Evolutionary conservation across 331 rosid species (phyloP).

Genomic region (Spiraea crenata): DNA sequence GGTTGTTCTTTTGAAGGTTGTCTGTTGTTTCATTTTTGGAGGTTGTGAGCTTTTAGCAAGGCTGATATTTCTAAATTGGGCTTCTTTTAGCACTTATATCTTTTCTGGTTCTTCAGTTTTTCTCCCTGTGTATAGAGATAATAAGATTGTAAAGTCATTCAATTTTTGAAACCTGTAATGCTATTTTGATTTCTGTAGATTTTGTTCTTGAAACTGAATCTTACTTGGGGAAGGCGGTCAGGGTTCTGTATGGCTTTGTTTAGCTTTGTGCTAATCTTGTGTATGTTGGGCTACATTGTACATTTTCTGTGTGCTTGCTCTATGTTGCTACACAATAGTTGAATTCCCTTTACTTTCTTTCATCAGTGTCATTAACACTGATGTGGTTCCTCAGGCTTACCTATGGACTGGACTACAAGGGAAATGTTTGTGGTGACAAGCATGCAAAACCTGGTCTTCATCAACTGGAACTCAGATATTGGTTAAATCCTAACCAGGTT

Average conservation of each 20-base stretch:
- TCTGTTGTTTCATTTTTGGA: not conserved
- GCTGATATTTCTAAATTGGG: not conserved
- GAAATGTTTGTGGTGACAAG: slow-evolving; percentile 90
- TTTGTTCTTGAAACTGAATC: not conserved
- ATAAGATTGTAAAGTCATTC: not conserved
- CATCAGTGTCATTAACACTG: slow-evolving; percentile 23
- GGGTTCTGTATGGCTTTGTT: not conserved
- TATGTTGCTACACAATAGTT: slow-evolving; percentile 1
- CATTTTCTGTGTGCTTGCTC: not conserved
- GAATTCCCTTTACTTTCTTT: not conserved
- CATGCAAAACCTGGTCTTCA: slow-evolving; percentile 75
- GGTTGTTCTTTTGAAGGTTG: not conserved
- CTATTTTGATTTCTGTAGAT: not conserved
- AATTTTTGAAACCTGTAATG: not conserved
- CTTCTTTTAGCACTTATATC: not conserved
- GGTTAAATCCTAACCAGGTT: slow-evolving; percentile 96
- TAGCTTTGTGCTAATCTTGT: slow-evolving; percentile 1
- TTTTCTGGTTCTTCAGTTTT: not conserved
- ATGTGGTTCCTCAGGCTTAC: slow-evolving; percentile 67
- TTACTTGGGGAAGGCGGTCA: slow-evolving; percentile 7
- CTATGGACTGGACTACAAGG: slow-evolving; percentile 94
- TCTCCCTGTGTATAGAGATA: not conserved
- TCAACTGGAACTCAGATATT: slow-evolving; percentile 77
- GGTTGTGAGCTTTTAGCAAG: not conserved
- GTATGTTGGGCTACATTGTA: slow-evolving; percentile 5